phyloP scores from a whole-genome alignment of 192 early-diverging fungal genomes.

The Mortierella antarctica region DNA sequence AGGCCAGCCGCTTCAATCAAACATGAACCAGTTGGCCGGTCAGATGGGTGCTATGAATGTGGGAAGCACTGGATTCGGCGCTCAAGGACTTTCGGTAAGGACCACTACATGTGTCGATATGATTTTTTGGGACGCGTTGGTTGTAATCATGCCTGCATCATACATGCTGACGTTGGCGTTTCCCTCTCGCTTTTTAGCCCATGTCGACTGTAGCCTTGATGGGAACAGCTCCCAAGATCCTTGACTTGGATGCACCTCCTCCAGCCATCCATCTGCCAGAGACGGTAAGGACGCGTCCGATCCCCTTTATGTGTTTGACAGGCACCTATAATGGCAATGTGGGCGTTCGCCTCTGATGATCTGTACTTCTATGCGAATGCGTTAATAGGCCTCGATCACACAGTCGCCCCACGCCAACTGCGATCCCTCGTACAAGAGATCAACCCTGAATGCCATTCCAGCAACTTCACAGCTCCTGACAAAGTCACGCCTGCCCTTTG shows the following conservation, averaged over 20 bases:
- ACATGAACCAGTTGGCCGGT: conserved; percentile 14
- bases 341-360: too few relatives aligned
- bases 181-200: conserved; percentile 14
- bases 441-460: conserved; percentile 91
- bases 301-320: neutral
- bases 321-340: too few relatives aligned
- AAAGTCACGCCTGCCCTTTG: conserved; percentile 93
- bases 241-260: conserved; percentile 54
- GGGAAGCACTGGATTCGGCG: conserved; percentile 8
- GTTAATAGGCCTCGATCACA: conserved; percentile 59
- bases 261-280: conserved; percentile 63
- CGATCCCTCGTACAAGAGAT: conserved; percentile 85
- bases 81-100: conserved; percentile 18
- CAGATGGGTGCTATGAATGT: conserved; percentile 45
- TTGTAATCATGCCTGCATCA: neutral
- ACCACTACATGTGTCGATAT: neutral
- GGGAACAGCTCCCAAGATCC: conserved; percentile 60
- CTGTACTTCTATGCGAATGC: too few relatives aligned
- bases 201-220: conserved; percentile 60
- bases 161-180: neutral
- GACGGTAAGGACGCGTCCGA: conserved; percentile 41
- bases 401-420: conserved; percentile 71
- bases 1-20: conserved; percentile 23
- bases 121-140: neutral
- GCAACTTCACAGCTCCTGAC: conserved; percentile 81